Evolutionary conservation across 2,329 filamentous ascomycete genomes (phyloP), one percentile per base, ranked within the genome.

Genomic region (Cercospora sojina): DNA sequence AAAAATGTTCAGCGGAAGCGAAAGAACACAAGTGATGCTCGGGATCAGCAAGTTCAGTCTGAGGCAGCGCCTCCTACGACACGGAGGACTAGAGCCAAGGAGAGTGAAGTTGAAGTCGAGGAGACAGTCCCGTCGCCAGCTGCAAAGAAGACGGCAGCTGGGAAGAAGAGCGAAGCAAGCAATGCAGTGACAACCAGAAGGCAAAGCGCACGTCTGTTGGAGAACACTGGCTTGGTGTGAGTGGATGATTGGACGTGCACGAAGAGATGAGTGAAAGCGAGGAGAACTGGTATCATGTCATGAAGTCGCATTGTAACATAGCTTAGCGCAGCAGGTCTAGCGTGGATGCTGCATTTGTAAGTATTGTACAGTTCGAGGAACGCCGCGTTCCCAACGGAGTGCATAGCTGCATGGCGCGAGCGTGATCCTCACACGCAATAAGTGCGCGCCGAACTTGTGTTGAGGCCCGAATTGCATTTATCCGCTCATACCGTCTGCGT

Each of bases 401-500:
- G 23, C 29, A 23, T n/a, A 8, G 47, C 23, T 51, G 47, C 47
- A 53, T 1, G 23, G 47, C 23, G 47, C 23, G 12, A 13, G 23
- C 47, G 6, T 8, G 5, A 25, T 16, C 12, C 10, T 16, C 47
- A 51, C 20, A 7, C 18, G 47, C 2, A n/a, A 9, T 23, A 23
- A 29, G 5, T 53, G 47, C 23, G 12, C 23, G 20, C 23, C 23
- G 47, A 41, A 25, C 12, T 27, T 23, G 16, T 25, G 23, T 53
- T 7, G 13, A 2, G 23, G 5, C 47, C 7, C 13, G n/a, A 9
- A n/a, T 16, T 55, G 27, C 18, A 35, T 16, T 27, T 18, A 56
- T 43, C 18, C 29, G 10, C 41, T 69, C 64, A 67, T 59, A 75
- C 76, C 13, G 75, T 77, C 84, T 98, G 93, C 27, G 93, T 96